Percentiles rank a stretch among this genome's conserved stretches.
phyloP scores from a whole-genome alignment of 805 yeast genomes.

The Naumovozyma baii region DNA sequence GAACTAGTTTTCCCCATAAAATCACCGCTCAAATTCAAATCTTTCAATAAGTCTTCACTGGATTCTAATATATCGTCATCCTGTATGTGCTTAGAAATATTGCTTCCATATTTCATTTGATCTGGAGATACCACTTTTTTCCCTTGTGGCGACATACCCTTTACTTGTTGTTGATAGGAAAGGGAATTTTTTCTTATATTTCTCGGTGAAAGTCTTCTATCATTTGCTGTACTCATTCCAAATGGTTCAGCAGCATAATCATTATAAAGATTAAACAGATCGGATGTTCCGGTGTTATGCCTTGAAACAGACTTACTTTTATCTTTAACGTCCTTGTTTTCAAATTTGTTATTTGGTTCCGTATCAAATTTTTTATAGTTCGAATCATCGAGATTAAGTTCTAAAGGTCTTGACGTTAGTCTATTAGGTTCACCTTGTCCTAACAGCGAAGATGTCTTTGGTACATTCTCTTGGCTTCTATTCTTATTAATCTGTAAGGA shows the following conservation, averaged over 20 bases:
- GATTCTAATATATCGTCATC: not conserved
- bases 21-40: not conserved
- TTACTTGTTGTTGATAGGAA: not conserved
- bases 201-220: not conserved
- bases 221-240: not conserved
- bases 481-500: not conserved
- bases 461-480: not conserved
- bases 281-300: slow-evolving; percentile 2
- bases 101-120: no score
- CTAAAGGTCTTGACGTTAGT: not conserved
- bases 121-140: not conserved
- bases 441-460: not conserved
- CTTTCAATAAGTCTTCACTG: not conserved
- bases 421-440: not conserved
- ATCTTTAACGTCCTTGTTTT: not conserved
- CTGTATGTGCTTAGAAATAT: not conserved
- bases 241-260: slow-evolving; percentile 14
- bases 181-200: not conserved
- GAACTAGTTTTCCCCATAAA: not conserved
- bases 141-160: not conserved
- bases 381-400: slow-evolving; percentile 6
- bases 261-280: slow-evolving; percentile 15
- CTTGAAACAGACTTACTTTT: slow-evolving; percentile 1
- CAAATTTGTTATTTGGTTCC: not conserved
- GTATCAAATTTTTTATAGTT: slow-evolving; percentile 6